These are phyloP conservation scores for Candida oleophila DNA, from an alignment of 805 yeast genomes.

Conservation along the genomic window DNA sequence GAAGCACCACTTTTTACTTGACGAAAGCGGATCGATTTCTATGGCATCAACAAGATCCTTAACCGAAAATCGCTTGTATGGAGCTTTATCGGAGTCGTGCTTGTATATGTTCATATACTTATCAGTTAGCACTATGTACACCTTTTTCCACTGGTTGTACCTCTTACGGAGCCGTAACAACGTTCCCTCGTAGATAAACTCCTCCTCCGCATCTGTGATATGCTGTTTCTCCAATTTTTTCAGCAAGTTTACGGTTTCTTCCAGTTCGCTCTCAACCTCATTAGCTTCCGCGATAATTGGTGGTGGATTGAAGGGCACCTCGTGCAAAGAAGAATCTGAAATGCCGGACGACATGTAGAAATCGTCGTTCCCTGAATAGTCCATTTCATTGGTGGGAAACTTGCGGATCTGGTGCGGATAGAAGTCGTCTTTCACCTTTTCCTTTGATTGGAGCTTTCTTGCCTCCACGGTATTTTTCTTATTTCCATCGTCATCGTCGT, in stretches of 20 bases:
- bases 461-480: neutral
- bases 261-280: conserved; percentile 1
- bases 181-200: conserved; percentile 39
- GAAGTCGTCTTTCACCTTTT: too few relatives aligned
- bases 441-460: neutral
- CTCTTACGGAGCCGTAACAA: conserved; percentile 39
- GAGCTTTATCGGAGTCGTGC: conserved; percentile 13
- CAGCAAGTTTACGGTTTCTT: neutral
- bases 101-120: conserved; percentile 41
- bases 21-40: conserved; percentile 48
- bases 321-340: conserved; percentile 8
- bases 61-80: conserved; percentile 28
- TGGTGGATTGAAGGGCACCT: neutral
- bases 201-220: conserved; percentile 9
- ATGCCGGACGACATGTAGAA: conserved; percentile 9
- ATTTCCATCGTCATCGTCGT: neutral
- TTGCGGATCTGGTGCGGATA: neutral
- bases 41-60: conserved; percentile 45
- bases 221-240: neutral
- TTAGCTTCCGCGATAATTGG: conserved; percentile 3
- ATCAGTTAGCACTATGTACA: conserved; percentile 44
- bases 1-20: conserved; percentile 44
- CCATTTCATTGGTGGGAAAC: conserved; percentile 4
- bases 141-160: conserved; percentile 48
- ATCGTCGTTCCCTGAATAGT: conserved; percentile 9